These are phyloP conservation scores for Aspergillus indologenus DNA, from an alignment of 495 filamentous ascomycete species.

Conservation along the genomic window DNA sequence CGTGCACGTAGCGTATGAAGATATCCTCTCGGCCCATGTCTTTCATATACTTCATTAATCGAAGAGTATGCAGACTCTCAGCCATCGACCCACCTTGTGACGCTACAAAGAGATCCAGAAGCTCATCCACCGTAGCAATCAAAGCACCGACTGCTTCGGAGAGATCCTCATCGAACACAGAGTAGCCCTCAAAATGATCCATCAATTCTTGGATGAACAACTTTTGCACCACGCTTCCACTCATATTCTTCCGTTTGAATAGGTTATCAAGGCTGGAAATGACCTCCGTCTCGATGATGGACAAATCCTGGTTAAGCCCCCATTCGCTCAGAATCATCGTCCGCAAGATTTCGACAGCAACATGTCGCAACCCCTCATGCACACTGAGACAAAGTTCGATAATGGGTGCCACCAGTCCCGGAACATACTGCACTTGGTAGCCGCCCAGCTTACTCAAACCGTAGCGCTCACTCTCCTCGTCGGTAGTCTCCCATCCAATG, in stretches of 20 bases:
- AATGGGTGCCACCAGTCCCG: constrained; percentile 83
- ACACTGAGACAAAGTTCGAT: constrained; percentile 94
- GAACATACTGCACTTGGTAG: constrained; percentile 98
- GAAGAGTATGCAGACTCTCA: constrained; percentile 82
- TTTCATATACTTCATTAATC: constrained; percentile 93
- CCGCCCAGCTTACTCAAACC: constrained; percentile 84
- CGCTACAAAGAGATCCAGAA: constrained; percentile 88
- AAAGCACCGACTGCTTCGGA: constrained; percentile 73
- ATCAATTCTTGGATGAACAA: constrained; percentile 86
- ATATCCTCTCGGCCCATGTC: constrained; percentile 98
- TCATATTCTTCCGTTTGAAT: constrained; percentile 84
- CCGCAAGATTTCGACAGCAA: constrained; percentile 88
- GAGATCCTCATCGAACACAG: constrained; percentile 67
- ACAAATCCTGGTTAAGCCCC: constrained; percentile 91
- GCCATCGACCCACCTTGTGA: constrained; percentile 77
- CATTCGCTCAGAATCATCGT: constrained; percentile 99
- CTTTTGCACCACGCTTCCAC: constrained; percentile 86
- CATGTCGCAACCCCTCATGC: constrained; percentile 83
- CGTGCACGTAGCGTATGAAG: constrained; percentile 94
- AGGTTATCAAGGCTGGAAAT: constrained; percentile 92
- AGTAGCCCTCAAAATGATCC: constrained; percentile 71
- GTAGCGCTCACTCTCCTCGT: constrained; percentile 70
- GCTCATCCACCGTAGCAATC: constrained; percentile 79
- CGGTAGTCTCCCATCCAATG: constrained; percentile 90
- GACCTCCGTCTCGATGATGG: constrained; percentile 91